Evolutionary conservation across 495 filamentous ascomycete genomes (phyloP), one percentile per base, ranked within the genome.

Genomic region (Penicillium antarcticum): DNA sequence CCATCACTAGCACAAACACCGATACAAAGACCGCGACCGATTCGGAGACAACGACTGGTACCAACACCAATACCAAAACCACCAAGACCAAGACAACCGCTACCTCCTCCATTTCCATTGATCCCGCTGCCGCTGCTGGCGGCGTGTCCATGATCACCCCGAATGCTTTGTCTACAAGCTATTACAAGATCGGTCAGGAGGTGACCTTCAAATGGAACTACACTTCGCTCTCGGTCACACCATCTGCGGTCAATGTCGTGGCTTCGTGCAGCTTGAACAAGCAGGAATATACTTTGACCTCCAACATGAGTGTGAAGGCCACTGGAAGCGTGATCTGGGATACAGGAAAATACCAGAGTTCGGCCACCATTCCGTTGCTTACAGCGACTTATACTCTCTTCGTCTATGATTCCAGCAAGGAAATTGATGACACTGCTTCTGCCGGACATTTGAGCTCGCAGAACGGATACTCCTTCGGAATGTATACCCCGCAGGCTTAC

Each of bases 131-230:
- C 42, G 80, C 83, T 13, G 75, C 85, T 3, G 94, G 94, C 29
- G 84, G 84, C 48, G 79, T 96, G 24, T 75, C 80, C n/a, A 90
- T 97, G 89, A 69, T 91, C 36, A 91, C 84, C 1, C 94, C 94
- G 0, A 71, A 74, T 26, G 68, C 76, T 1, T 76, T 75, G 5
- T 80, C 82, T 7, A 72, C 81, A 4, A 82, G 84, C 53, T 89
- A 90, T 63, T 97, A 90, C 83, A 92, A 92, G 69, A 87, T 97
- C 63, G 88, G 87, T 14, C 85, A 97, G 33, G 78, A 78, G 46
- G 75, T 96, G 13, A 96, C 91, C 1, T 92, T 92, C 68, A 85
- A 73, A 0, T 98, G 92, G 92, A 97, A 97, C 70, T 97, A 96
- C 73, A 98, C 94, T 2, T 90, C 87, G 38, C 74, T 98, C 34